phyloP scores from a whole-genome alignment of 148 eudicot species.

The Tetragonia tetragonoides region DNA sequence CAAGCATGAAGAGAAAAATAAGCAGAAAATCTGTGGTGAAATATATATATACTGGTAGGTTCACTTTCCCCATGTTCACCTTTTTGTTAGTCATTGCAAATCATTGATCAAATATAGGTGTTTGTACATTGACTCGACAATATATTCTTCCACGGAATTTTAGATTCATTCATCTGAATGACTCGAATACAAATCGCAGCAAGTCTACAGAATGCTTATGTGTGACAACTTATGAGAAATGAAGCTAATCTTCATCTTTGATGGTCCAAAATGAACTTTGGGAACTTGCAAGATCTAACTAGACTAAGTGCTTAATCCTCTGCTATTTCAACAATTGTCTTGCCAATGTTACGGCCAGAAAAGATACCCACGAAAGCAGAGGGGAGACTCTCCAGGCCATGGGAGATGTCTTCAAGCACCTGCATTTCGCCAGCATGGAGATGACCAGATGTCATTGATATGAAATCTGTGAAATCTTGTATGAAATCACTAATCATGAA shows the following conservation, averaged over 20 bases:
- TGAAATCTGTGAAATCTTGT: conserved; percentile 29
- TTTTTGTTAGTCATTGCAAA: conserved; percentile 8
- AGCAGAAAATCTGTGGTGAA: not conserved
- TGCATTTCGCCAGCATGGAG: conserved; percentile 33
- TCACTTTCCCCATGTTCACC: not conserved
- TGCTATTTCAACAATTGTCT: conserved; percentile 43
- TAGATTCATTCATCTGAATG: not conserved
- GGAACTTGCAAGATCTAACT: not conserved
- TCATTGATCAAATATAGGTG: not conserved
- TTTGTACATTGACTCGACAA: conserved; percentile 10
- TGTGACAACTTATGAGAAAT: not conserved
- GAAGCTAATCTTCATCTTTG: not conserved
- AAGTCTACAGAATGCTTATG: not conserved
- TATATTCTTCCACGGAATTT: not conserved
- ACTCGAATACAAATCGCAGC: not conserved
- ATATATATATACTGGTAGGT: conserved; percentile 11
- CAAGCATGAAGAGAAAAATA: not conserved
- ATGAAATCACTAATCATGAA: conserved; percentile 34
- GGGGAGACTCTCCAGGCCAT: conserved; percentile 44
- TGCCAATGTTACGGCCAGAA: conserved; percentile 43
- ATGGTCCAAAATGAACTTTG: not conserved
- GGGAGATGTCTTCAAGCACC: conserved; percentile 41
- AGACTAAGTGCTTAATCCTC: conserved; percentile 19
- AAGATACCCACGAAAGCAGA: conserved; percentile 47
- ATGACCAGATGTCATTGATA: conserved; percentile 31